A percentile compares a stretch with the other conserved stretches of the same genome.
These are phyloP conservation scores for Hippophae tibetana DNA, from an alignment of 306 rosid genomes.

Conservation along the genomic window DNA sequence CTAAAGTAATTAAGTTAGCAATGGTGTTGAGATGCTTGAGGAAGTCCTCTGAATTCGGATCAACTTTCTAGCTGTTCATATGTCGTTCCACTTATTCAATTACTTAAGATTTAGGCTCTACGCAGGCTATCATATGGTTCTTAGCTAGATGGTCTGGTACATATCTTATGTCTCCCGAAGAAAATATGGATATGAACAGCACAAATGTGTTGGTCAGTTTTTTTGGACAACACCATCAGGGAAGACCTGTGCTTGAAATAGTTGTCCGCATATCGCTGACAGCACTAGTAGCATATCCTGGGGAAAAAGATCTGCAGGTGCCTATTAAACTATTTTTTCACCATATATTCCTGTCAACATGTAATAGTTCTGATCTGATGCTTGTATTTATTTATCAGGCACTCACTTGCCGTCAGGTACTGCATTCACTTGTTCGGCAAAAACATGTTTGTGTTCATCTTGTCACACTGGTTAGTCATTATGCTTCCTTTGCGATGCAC, in stretches of 20 bases:
- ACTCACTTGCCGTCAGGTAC: conserved; percentile 69
- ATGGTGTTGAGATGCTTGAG: neutral
- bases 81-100: conserved; percentile 3
- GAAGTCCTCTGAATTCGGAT: neutral
- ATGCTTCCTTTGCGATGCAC: neutral
- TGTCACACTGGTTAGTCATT: conserved; percentile 67
- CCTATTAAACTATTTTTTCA: conserved; percentile 19
- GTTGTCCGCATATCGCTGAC: conserved; percentile 64
- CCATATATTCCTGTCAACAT: too few species aligned
- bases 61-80: neutral
- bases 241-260: conserved; percentile 75
- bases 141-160: conserved; percentile 94
- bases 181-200: conserved; percentile 27
- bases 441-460: conserved; percentile 77
- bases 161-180: conserved; percentile 71
- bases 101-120: conserved; percentile 17
- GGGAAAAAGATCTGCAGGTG: conserved; percentile 92
- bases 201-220: conserved; percentile 44
- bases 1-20: neutral
- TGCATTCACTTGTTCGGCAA: conserved; percentile 75
- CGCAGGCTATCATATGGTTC: conserved; percentile 94
- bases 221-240: conserved; percentile 83
- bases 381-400: conserved; percentile 41
- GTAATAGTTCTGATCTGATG: too few species aligned
- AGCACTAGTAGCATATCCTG: conserved; percentile 67